Evolutionary conservation across 176 grass and related monocot genomes (phyloP).

Genomic region (Oryza australiensis): DNA sequence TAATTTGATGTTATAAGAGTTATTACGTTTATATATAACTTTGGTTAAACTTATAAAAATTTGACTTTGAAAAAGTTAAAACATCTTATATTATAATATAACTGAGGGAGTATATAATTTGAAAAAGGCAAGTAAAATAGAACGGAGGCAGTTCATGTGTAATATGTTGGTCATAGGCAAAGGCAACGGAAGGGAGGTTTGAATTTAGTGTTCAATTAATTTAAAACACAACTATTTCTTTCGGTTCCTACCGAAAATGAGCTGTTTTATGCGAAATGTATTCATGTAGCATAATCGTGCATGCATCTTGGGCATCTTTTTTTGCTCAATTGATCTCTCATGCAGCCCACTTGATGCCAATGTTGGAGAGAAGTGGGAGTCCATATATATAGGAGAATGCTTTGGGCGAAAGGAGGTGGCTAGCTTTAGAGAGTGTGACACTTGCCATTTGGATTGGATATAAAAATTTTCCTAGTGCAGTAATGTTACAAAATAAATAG

Average conservation of each 20-base stretch:
- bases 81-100: too few species aligned
- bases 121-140: too few species aligned
- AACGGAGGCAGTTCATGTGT: too few species aligned
- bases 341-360: slow-evolving; percentile 6
- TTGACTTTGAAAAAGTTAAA: too few species aligned
- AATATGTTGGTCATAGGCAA: too few species aligned
- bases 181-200: too few species aligned
- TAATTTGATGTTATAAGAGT: too few species aligned
- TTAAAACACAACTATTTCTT: too few species aligned
- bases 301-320: not conserved
- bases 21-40: too few species aligned
- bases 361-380: not conserved
- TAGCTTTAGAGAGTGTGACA: slow-evolving; percentile 24
- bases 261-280: not conserved
- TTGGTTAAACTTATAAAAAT: too few species aligned
- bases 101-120: too few species aligned
- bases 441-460: not conserved
- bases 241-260: not conserved
- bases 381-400: not conserved
- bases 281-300: not conserved
- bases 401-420: slow-evolving; percentile 1
- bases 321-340: slow-evolving; percentile 11
- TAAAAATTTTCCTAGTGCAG: not conserved
- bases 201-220: too few species aligned
- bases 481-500: not conserved